Evolutionary conservation across 2,329 filamentous ascomycete species (phyloP).

Genomic region (Stachybotrys echinatus): DNA sequence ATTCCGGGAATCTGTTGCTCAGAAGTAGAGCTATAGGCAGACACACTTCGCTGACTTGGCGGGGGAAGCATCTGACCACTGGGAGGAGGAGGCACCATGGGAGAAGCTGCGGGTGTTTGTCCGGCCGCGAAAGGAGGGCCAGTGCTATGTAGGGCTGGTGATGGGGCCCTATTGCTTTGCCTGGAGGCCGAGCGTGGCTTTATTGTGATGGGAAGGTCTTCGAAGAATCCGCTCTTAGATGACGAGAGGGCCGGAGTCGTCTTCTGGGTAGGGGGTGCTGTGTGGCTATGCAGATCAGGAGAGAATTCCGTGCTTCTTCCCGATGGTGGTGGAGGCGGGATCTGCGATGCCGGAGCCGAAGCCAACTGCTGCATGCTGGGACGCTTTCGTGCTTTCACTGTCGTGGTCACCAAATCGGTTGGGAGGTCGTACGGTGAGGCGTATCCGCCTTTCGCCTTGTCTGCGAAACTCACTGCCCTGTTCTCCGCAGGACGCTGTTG

Average conservation of each 20-base stretch:
- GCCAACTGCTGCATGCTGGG: conserved; percentile 52
- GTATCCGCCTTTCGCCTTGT: conserved; percentile 89
- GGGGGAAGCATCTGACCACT: conserved; percentile 14
- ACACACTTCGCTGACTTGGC: conserved; percentile 4
- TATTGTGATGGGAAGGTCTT: conserved; percentile 63
- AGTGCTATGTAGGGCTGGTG: conserved; percentile 30
- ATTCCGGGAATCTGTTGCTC: conserved; percentile 17
- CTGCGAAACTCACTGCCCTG: conserved; percentile 77
- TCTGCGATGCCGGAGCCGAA: conserved; percentile 33
- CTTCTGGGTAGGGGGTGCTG: conserved; percentile 23
- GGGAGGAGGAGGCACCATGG: conserved; percentile 3
- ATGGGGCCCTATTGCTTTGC: conserved; percentile 38
- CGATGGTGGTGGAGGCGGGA: conserved; percentile 35
- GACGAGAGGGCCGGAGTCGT: conserved; percentile 27
- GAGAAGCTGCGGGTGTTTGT: conserved; percentile 18
- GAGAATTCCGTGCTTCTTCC: conserved; percentile 10
- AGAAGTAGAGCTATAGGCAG: conserved; percentile 5
- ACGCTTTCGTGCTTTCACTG: conserved; percentile 63
- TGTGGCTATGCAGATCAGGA: conserved; percentile 24
- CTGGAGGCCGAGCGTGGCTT: conserved; percentile 58
- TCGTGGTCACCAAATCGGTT: conserved; percentile 60
- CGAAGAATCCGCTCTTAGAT: conserved; percentile 62
- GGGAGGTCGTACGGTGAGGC: conserved; percentile 92
- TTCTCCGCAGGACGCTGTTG: conserved; percentile 38
- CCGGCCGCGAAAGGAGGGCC: conserved; percentile 17